Evolutionary conservation across 202 grass and related monocot species (phyloP).

Genomic region (Carex arenaria): DNA sequence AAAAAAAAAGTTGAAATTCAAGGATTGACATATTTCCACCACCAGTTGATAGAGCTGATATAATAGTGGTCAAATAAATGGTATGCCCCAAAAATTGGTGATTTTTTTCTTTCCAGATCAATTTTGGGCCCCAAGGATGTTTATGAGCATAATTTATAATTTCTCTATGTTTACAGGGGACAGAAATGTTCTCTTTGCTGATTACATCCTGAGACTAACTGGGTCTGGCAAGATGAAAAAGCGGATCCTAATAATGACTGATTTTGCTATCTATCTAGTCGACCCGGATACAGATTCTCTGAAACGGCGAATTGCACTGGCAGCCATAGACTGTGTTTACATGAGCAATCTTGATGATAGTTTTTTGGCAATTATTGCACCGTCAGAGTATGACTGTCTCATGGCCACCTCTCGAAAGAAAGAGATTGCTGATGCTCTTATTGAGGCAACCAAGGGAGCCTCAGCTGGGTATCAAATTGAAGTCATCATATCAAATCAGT

Average conservation of each 20-base stretch:
- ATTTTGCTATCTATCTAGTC: slow-evolving; percentile 87
- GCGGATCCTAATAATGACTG: slow-evolving; percentile 70
- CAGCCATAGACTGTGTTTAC: slow-evolving; percentile 76
- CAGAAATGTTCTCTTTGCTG: slow-evolving; percentile 81
- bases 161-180: slow-evolving; percentile 52
- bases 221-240: slow-evolving; percentile 93
- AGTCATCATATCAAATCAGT: slow-evolving; percentile 77
- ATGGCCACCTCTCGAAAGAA: slow-evolving; percentile 80
- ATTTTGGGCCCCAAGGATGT: not conserved
- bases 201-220: slow-evolving; percentile 73
- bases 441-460: slow-evolving; percentile 67
- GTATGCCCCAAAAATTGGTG: not conserved
- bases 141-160: not conserved
- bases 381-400: slow-evolving; percentile 83
- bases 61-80: not conserved
- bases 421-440: slow-evolving; percentile 67
- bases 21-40: not conserved
- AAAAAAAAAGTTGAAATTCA: not conserved
- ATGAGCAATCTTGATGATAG: slow-evolving; percentile 74
- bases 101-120: not conserved
- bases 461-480: slow-evolving; percentile 78
- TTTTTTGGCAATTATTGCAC: slow-evolving; percentile 79
- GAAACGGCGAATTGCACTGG: slow-evolving; percentile 86
- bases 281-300: slow-evolving; percentile 80
- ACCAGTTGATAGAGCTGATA: not conserved